These are phyloP conservation scores for Coemansia sp. DNA, from an alignment of 192 early-diverging fungal species.

Conservation along the genomic window DNA sequence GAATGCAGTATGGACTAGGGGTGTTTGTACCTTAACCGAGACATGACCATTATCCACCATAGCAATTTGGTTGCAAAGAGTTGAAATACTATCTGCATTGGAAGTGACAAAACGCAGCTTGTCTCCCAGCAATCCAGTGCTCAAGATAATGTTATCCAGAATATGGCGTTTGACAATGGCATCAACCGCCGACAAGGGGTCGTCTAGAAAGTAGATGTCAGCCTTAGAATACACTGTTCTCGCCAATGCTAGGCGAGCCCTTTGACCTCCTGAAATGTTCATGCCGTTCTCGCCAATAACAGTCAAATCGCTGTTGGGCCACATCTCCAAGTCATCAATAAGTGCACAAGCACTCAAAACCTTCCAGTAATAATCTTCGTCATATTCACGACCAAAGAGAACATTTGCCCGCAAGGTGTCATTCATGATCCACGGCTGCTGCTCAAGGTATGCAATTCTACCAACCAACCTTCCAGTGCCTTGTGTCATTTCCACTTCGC, in stretches of 20 bases:
- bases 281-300: slow-evolving; percentile 72
- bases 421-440: slow-evolving; percentile 42
- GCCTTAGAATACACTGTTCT: slow-evolving; percentile 67
- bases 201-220: slow-evolving; percentile 72
- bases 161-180: slow-evolving; percentile 66
- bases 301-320: slow-evolving; percentile 68
- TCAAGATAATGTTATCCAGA: slow-evolving; percentile 61
- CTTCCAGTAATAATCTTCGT: slow-evolving; percentile 62
- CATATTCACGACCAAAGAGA: slow-evolving; percentile 70
- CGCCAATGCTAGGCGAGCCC: slow-evolving; percentile 67
- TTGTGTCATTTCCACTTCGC: slow-evolving; percentile 46
- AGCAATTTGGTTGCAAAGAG: slow-evolving; percentile 28
- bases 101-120: slow-evolving; percentile 56
- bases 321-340: slow-evolving; percentile 63
- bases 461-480: slow-evolving; percentile 39
- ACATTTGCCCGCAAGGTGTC: slow-evolving; percentile 77
- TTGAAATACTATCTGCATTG: slow-evolving; percentile 24
- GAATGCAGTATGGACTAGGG: slow-evolving; percentile 23
- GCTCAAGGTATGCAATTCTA: slow-evolving; percentile 27
- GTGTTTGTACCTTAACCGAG: slow-evolving; percentile 50
- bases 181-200: slow-evolving; percentile 74
- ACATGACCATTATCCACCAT: slow-evolving; percentile 13
- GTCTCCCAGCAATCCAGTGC: slow-evolving; percentile 57
- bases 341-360: slow-evolving; percentile 66
- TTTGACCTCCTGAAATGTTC: slow-evolving; percentile 75